These are phyloP conservation scores for Trametopsis cervina DNA, from an alignment of 768 basidiomycete genomes.

Conservation along the genomic window DNA sequence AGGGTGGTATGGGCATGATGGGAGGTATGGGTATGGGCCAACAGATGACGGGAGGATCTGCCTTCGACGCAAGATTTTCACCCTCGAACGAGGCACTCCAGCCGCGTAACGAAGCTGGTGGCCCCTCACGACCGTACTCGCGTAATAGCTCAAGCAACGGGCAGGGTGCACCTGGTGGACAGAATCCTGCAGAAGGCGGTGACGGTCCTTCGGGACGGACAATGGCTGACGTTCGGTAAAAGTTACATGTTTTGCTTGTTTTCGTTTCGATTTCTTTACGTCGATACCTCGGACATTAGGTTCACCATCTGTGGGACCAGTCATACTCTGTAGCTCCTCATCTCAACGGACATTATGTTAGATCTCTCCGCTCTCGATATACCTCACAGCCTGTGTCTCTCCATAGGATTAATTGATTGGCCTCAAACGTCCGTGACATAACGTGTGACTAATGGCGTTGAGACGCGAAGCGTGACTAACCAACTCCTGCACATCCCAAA, in stretches of 20 bases:
- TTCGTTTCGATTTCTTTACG: background rate
- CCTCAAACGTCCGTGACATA: background rate
- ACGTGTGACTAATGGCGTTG: background rate
- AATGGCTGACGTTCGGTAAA: background rate
- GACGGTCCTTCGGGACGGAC: background rate
- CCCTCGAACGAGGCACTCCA: constrained; percentile 8
- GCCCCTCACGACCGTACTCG: constrained; percentile 10
- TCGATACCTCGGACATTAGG: too few species aligned
- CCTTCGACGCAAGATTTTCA: constrained; percentile 8
- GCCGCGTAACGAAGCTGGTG: constrained; percentile 1
- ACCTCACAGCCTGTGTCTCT: too few species aligned
- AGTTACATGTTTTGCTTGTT: background rate
- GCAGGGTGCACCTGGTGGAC: constrained; percentile 14
- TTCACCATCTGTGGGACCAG: too few species aligned
- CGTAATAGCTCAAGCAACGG: constrained; percentile 17
- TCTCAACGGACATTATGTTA: background rate
- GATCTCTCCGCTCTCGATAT: too few species aligned
- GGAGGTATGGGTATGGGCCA: constrained; percentile 13
- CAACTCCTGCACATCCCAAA: too few species aligned
- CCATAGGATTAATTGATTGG: background rate
- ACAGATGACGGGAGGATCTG: constrained; percentile 14
- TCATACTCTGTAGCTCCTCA: background rate
- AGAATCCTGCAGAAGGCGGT: background rate
- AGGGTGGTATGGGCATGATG: constrained; percentile 11
- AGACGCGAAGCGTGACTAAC: too few species aligned